Percentiles rank a stretch among this genome's conserved stretches.
phyloP scores from a whole-genome alignment of 1,284 basidiomycete species.

The Sanghuangporus sanghuang region DNA sequence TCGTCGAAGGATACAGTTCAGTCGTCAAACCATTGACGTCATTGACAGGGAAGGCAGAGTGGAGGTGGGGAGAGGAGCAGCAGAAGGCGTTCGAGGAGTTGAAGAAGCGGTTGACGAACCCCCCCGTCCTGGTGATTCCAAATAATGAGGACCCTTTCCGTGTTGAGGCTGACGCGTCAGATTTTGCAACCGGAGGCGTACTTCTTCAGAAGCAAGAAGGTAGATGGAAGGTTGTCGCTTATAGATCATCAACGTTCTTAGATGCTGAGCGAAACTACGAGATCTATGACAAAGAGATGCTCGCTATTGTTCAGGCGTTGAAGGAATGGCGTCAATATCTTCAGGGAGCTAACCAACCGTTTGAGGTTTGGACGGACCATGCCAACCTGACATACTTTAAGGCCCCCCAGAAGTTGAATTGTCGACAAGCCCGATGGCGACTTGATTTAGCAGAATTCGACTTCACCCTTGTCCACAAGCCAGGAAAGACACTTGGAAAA shows the following conservation, averaged over 20 bases:
- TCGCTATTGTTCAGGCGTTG: constrained; percentile 33
- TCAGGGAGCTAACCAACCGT: constrained; percentile 11
- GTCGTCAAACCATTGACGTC: background rate
- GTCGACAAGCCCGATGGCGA: too few relatives aligned
- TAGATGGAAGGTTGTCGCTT: constrained; percentile 27
- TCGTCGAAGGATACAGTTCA: background rate
- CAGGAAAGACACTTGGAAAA: too few relatives aligned
- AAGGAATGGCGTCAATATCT: constrained; percentile 32
- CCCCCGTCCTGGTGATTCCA: background rate
- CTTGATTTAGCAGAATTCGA: too few relatives aligned
- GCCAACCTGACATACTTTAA: too few relatives aligned
- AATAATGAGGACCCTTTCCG: too few relatives aligned
- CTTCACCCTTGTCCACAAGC: too few relatives aligned
- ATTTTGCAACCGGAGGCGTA: constrained; percentile 4
- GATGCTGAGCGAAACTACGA: constrained; percentile 36
- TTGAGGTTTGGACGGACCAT: constrained; percentile 29
- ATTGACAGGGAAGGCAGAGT: background rate
- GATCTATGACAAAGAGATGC: constrained; percentile 42
- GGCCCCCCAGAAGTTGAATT: too few relatives aligned
- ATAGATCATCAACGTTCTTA: constrained; percentile 27
- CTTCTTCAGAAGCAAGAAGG: background rate
- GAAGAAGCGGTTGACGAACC: background rate
- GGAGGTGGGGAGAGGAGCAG: background rate
- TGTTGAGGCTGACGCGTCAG: constrained; percentile 4
- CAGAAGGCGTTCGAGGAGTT: background rate